Conservation (phyloP, 192 early-diverging fungal species). For the Umbelopsis vinacea region DNA sequence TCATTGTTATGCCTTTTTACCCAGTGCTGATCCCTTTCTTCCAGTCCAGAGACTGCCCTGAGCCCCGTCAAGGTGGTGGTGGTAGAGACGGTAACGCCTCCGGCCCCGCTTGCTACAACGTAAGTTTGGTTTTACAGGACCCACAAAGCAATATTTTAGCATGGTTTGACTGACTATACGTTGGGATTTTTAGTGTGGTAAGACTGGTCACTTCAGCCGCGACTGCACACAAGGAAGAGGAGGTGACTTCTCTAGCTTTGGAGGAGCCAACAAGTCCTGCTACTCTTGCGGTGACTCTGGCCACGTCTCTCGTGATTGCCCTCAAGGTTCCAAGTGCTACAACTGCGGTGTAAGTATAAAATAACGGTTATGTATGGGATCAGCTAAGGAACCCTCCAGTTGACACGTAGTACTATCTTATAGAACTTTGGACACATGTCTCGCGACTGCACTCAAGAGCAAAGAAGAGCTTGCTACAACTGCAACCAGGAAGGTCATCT, state of each 20-base stretch:
- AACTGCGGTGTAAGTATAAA: conserved; percentile 16
- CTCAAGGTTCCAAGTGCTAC: conserved; percentile 7
- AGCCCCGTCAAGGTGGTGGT: conserved; percentile 7
- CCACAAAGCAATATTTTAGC: background rate
- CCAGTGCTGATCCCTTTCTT: background rate
- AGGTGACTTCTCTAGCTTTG: conserved; percentile 3
- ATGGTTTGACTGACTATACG: background rate
- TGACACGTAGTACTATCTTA: background rate
- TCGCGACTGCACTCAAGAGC: conserved; percentile 4
- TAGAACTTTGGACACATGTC: conserved; percentile 11
- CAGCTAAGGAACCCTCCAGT: background rate
- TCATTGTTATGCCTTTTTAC: no score
- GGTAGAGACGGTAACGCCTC: background rate
- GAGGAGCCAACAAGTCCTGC: conserved; percentile 1
- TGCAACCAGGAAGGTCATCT: conserved; percentile 48
- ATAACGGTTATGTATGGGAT: background rate
- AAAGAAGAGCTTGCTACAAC: conserved; percentile 43
- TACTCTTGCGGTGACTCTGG: conserved; percentile 14
- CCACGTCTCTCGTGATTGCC: background rate
- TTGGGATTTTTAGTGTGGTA: conserved; percentile 29
- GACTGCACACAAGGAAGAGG: conserved; percentile 35
- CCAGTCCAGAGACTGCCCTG: conserved; percentile 4
- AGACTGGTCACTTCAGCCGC: conserved; percentile 48
- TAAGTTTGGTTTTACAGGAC: background rate
- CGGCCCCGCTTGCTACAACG: conserved; percentile 4